Percentiles rank a stretch among this genome's conserved stretches.
Evolutionary conservation across 805 yeast genomes (phyloP).

Genomic region (Saccharomycopsis synnaedendra): DNA sequence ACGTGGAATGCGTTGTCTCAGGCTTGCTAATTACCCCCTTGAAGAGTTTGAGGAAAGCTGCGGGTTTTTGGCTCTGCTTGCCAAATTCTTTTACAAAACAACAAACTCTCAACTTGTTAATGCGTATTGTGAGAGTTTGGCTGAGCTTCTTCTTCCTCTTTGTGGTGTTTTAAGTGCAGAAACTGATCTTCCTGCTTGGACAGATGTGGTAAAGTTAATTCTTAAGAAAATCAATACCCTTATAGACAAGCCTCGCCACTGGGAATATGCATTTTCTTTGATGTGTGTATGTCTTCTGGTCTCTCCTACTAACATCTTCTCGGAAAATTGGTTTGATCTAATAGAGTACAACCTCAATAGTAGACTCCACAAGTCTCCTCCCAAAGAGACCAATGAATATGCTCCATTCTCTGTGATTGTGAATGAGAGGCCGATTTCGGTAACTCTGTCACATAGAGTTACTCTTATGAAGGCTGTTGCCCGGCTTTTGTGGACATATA

Average conservation of each 20-base stretch:
- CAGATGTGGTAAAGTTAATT: constrained; percentile 59
- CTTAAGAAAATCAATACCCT: constrained; percentile 32
- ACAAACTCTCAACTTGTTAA: constrained; percentile 52
- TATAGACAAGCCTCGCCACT: constrained; percentile 31
- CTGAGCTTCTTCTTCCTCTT: constrained; percentile 64
- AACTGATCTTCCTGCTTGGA: constrained; percentile 93
- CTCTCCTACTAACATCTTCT: constrained; percentile 66
- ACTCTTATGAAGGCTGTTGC: constrained; percentile 53
- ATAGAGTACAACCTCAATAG: constrained; percentile 32
- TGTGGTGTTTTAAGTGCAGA: constrained; percentile 88
- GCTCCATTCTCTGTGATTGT: constrained; percentile 1
- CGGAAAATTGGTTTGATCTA: constrained; percentile 57
- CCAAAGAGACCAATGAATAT: constrained; percentile 10
- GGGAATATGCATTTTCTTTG: constrained; percentile 60
- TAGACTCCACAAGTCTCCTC: constrained; percentile 6
- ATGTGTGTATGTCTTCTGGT: constrained; percentile 70
- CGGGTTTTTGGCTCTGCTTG: constrained; percentile 74
- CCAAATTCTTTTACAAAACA: constrained; percentile 66
- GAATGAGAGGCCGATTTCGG: not conserved
- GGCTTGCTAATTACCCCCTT: constrained; percentile 71
- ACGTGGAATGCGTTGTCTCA: constrained; percentile 84
- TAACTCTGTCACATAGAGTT: not conserved
- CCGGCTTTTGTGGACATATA: constrained; percentile 79
- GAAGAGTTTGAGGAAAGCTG: constrained; percentile 91
- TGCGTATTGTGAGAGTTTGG: constrained; percentile 80